Evolutionary conservation across 208 protist genomes (phyloP), one percentile per base, ranked within the genome.

Genomic region (Tritrichomonas musculus): DNA sequence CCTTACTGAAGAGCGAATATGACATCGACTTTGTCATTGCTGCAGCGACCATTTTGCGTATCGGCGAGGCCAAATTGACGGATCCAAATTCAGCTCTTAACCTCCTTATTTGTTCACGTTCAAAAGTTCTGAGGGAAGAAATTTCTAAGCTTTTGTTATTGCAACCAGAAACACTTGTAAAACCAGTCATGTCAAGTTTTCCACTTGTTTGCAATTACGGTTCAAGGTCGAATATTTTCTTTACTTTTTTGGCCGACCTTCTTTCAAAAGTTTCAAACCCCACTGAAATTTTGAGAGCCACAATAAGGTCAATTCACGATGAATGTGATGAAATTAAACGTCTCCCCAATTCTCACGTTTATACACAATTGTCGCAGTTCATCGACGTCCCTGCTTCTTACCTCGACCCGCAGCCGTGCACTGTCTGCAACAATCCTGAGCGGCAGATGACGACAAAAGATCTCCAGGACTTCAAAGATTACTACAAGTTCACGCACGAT

Each of bases 381-480:
- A 88, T 88, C 3, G 47, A 88, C 39, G 4, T 88, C 8, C 22
- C 41, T 57, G 77, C 41, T 13, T 55, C 41, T 20, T 88, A 88
- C 30, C 57, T 88, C 53, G 77, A 88, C 39, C 20, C 41, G 2
- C 77, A 49, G 2, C 77, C 77, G 1, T 88, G 77, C 30, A 88
- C 41, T 25, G 44, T 88, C 36, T 88, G 77, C n/a, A 88, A 88
- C 17, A 88, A 88, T 88, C 41, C 77, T 27, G 77, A 88, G 17
- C 25, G 44, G 1, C 33, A 14, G 39, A 11, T 47, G 39, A 88
- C 47, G 17, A 88, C 14, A 57, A 53, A 57, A 33, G 8, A n/a
- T 13, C 30, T 88, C 20, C 27, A 14, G 5, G 77, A 88, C 0
- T 53, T 60, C 20, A 53, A 49, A 60, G 77, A 88, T n/a, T 88